phyloP scores from a whole-genome alignment of 495 filamentous ascomycete species.

The Talaromyces nanjingensis region DNA sequence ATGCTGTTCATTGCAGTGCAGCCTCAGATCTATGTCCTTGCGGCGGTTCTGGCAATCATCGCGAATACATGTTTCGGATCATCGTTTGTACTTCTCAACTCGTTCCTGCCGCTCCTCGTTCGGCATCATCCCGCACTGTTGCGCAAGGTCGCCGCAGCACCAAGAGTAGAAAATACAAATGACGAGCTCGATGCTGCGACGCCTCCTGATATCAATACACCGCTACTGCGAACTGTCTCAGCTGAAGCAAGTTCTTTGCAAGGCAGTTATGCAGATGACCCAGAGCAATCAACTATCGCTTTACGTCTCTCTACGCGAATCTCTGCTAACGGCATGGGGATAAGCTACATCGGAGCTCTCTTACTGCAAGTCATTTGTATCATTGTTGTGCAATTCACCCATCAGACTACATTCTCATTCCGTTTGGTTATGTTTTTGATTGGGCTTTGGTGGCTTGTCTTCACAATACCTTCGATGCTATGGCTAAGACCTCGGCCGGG shows the following conservation, averaged over 20 bases:
- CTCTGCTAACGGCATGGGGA: constrained; percentile 82
- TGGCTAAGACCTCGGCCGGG: constrained; percentile 91
- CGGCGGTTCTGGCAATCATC: constrained; percentile 74
- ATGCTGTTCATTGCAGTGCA: constrained; percentile 84
- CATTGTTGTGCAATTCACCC: constrained; percentile 56
- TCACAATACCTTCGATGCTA: constrained; percentile 81
- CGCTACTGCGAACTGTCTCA: constrained; percentile 20
- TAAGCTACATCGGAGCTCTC: constrained; percentile 80
- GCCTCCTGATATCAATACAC: constrained; percentile 9
- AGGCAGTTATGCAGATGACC: not conserved
- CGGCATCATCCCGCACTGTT: constrained; percentile 59
- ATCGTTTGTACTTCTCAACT: constrained; percentile 79
- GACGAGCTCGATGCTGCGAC: not conserved
- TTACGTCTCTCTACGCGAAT: constrained; percentile 68
- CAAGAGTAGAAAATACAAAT: not conserved
- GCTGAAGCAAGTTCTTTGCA: not conserved
- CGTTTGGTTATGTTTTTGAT: constrained; percentile 80
- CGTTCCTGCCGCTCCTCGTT: constrained; percentile 74
- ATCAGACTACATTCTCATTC: constrained; percentile 70
- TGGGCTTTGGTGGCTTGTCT: constrained; percentile 90
- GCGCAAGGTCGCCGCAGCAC: constrained; percentile 5
- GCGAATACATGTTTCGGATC: constrained; percentile 87
- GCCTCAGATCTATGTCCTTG: constrained; percentile 68
- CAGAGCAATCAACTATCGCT: constrained; percentile 8
- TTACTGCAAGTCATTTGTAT: constrained; percentile 74